Evolutionary conservation across 306 rosid genomes (phyloP).

Genomic region (Glycine soja): DNA sequence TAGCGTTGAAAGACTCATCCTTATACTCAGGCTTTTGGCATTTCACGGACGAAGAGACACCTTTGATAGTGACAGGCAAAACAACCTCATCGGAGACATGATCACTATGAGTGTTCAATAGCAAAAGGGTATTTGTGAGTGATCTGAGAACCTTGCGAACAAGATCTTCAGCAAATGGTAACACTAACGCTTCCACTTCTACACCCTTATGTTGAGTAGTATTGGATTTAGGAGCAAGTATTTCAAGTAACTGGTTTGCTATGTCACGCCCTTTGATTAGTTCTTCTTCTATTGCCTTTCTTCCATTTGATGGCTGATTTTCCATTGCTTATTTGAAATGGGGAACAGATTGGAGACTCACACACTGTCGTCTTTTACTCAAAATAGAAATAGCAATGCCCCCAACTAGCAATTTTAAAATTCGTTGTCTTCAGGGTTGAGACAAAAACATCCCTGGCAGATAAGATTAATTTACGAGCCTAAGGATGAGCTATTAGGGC

Average conservation of each 20-base stretch:
- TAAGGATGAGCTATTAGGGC: background rate
- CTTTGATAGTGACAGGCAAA: background rate
- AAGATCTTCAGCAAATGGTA: slow-evolving; percentile 39
- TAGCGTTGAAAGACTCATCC: background rate
- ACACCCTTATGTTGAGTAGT: background rate
- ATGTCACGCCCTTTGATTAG: slow-evolving; percentile 37
- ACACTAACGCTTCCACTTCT: background rate
- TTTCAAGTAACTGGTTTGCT: slow-evolving; percentile 43
- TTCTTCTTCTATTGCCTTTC: slow-evolving; percentile 36
- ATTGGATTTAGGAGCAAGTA: slow-evolving; percentile 19
- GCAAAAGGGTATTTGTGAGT: slow-evolving; percentile 44
- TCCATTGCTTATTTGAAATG: slow-evolving; percentile 16
- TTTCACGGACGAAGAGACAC: slow-evolving; percentile 1
- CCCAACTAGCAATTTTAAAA: slow-evolving; percentile 26
- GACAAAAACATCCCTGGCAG: background rate
- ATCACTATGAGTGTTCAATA: slow-evolving; percentile 15
- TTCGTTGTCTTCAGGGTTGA: background rate
- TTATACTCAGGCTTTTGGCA: background rate
- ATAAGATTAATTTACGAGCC: background rate
- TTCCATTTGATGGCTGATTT: slow-evolving; percentile 25
- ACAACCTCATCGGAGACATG: background rate
- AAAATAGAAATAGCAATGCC: background rate
- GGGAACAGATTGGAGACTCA: background rate
- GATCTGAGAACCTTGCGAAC: slow-evolving; percentile 9
- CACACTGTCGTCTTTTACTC: background rate